Percentiles rank a stretch among this genome's conserved stretches.
Conservation (phyloP, 139 green algal genomes). For the Chlamydomonas sp. region DNA sequence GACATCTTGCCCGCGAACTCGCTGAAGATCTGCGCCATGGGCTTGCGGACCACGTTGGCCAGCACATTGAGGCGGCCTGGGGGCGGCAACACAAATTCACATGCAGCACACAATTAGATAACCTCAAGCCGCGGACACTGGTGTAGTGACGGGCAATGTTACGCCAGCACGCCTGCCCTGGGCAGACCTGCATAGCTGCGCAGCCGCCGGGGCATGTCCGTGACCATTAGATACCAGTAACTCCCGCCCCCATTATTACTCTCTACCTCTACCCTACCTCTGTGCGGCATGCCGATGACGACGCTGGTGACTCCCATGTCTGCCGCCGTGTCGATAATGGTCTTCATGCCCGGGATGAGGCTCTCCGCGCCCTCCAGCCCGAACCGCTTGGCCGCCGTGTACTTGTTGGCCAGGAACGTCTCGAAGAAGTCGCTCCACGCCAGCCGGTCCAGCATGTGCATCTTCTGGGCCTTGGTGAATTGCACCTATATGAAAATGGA, state of each 20-base stretch:
- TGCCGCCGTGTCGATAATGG: constrained; percentile 90
- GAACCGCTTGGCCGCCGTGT: constrained; percentile 89
- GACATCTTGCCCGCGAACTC: constrained; percentile 92
- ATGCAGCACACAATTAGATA: too few species aligned
- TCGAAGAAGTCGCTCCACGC: constrained; percentile 97
- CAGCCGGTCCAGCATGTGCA: constrained; percentile 93
- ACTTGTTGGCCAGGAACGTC: constrained; percentile 96
- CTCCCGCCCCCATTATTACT: neutral
- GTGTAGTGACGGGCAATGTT: too few species aligned
- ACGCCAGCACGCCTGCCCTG: too few species aligned
- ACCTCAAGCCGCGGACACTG: too few species aligned
- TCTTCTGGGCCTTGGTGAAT: constrained; percentile 75
- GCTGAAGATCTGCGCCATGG: constrained; percentile 94
- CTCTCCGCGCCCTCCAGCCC: constrained; percentile 94
- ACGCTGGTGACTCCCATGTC: constrained; percentile 89
- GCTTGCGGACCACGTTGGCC: constrained; percentile 98
- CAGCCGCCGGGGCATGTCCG: too few species aligned
- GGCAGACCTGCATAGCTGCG: too few species aligned
- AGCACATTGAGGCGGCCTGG: constrained; percentile 96
- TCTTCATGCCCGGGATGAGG: constrained; percentile 97
- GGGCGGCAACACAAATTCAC: neutral
- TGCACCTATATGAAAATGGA: constrained; percentile 35
- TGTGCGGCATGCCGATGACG: constrained; percentile 93
- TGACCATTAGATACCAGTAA: too few species aligned
- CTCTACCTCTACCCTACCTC: constrained; percentile 57